These are phyloP conservation scores for Exophiala phaeomuriformis DNA, from an alignment of 2,329 filamentous ascomycete species.

Conservation along the genomic window DNA sequence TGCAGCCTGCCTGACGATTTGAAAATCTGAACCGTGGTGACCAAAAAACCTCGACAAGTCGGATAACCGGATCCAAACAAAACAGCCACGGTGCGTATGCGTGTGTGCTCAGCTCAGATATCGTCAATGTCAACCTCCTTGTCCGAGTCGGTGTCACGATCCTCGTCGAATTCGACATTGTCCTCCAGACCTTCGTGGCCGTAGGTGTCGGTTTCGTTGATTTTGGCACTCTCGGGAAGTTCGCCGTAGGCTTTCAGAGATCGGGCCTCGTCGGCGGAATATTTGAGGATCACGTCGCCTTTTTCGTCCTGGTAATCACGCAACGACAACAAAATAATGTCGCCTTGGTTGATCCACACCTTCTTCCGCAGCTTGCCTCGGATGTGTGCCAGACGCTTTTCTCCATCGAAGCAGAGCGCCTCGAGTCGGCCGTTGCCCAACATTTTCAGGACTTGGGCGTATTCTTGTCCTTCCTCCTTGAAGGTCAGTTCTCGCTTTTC, in stretches of 20 bases:
- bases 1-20: neutral
- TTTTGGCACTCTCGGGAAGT: constrained; percentile 94
- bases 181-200: constrained; percentile 88
- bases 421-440: constrained; percentile 90
- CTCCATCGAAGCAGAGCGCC: constrained; percentile 90
- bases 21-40: neutral
- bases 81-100: neutral
- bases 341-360: constrained; percentile 99
- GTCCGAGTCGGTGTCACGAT: constrained; percentile 57
- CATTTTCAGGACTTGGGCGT: constrained; percentile 90
- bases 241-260: constrained; percentile 95
- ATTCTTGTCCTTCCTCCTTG: constrained; percentile 96
- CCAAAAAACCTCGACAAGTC: neutral
- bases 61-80: constrained; percentile 1
- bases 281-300: constrained; percentile 89
- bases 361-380: constrained; percentile 98
- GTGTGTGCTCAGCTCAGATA: constrained; percentile 53
- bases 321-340: constrained; percentile 82
- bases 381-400: constrained; percentile 74
- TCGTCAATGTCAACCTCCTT: constrained; percentile 83
- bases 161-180: constrained; percentile 98
- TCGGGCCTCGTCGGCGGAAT: constrained; percentile 90
- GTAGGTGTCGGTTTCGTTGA: constrained; percentile 98
- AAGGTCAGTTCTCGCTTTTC: constrained; percentile 98
- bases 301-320: constrained; percentile 93